Percentiles rank a stretch among this genome's conserved stretches.
These are phyloP conservation scores for Nepenthes alata DNA, from an alignment of 179 eudicot genomes.

Conservation along the genomic window DNA sequence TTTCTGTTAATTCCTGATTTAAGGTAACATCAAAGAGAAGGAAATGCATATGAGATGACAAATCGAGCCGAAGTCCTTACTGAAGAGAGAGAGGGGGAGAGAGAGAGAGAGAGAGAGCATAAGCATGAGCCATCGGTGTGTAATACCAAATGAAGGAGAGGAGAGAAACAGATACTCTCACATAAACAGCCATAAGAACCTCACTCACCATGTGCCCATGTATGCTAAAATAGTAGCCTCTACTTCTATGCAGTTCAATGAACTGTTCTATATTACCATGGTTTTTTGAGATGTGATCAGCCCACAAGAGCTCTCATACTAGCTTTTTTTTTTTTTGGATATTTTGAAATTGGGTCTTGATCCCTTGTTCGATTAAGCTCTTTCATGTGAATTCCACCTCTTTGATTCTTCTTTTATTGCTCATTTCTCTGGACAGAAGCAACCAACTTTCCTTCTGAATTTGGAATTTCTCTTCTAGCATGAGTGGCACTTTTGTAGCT, in stretches of 20 bases:
- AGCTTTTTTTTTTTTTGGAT: background rate
- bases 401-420: background rate
- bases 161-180: slow-evolving; percentile 42
- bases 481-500: no score
- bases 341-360: background rate
- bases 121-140: slow-evolving; percentile 23
- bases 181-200: slow-evolving; percentile 28
- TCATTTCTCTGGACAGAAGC: background rate
- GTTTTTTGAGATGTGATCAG: background rate
- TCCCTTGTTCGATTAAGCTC: background rate
- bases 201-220: slow-evolving; percentile 32
- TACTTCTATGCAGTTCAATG: background rate
- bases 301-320: background rate
- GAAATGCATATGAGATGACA: slow-evolving; percentile 20
- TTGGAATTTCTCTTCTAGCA: no score
- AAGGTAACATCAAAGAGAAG: slow-evolving; percentile 8
- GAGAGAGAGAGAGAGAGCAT: slow-evolving; percentile 5
- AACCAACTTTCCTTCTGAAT: no score
- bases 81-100: slow-evolving; percentile 1
- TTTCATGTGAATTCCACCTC: background rate
- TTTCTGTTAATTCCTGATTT: slow-evolving; percentile 13
- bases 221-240: slow-evolving; percentile 11
- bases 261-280: background rate
- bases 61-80: slow-evolving; percentile 15
- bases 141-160: slow-evolving; percentile 27